phyloP scores from a whole-genome alignment of 148 eudicot species.

The Rhododendron henanense region DNA sequence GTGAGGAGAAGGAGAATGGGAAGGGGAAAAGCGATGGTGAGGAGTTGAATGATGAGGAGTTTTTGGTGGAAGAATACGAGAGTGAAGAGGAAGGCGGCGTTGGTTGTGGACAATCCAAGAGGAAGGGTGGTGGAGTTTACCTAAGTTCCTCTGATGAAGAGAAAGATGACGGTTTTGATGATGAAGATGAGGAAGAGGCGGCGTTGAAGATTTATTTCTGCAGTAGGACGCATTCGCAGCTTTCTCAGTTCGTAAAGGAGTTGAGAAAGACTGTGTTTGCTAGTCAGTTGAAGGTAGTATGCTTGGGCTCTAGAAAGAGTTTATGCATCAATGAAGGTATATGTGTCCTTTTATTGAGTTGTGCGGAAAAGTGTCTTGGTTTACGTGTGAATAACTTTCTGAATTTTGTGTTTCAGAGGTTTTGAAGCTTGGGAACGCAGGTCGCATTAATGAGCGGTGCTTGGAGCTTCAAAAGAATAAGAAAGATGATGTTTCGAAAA shows the following conservation, averaged over 20 bases:
- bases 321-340: slow-evolving; percentile 90
- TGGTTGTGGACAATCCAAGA: slow-evolving; percentile 42
- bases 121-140: slow-evolving; percentile 47
- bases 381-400: not conserved
- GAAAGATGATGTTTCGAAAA: slow-evolving; percentile 56
- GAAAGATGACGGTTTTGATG: slow-evolving; percentile 30
- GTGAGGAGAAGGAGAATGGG: slow-evolving; percentile 19
- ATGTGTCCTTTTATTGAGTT: not conserved
- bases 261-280: slow-evolving; percentile 84
- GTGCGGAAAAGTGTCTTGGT: not conserved
- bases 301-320: slow-evolving; percentile 91
- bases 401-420: slow-evolving; percentile 46
- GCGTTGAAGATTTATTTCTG: slow-evolving; percentile 71
- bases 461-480: slow-evolving; percentile 88
- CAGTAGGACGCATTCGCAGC: slow-evolving; percentile 95
- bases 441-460: slow-evolving; percentile 78
- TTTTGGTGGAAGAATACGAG: slow-evolving; percentile 83
- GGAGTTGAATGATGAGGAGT: slow-evolving; percentile 61
- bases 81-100: slow-evolving; percentile 55
- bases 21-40: slow-evolving; percentile 22
- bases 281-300: slow-evolving; percentile 69
- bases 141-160: slow-evolving; percentile 63
- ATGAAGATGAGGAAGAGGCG: slow-evolving; percentile 38
- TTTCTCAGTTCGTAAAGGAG: slow-evolving; percentile 88
- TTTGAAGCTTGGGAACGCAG: slow-evolving; percentile 61